These are phyloP conservation scores for Botrytis deweyae DNA, from an alignment of 2,329 filamentous ascomycete species.

Conservation along the genomic window DNA sequence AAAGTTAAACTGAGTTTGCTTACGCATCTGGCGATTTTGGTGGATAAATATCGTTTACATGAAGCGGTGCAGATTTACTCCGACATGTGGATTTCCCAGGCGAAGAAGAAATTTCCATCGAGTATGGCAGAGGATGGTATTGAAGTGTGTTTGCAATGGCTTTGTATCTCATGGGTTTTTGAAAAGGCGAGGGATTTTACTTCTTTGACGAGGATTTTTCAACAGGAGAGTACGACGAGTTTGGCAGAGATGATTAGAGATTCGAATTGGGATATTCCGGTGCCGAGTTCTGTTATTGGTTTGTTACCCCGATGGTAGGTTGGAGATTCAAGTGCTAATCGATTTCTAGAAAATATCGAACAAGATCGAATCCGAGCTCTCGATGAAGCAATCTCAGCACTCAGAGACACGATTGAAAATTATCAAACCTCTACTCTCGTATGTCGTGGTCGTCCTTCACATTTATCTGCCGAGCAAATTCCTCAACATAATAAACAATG, in stretches of 20 bases:
- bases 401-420: slow-evolving; percentile 5
- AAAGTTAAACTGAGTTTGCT: slow-evolving; percentile 33
- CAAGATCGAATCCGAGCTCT: slow-evolving; percentile 4
- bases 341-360: neutral
- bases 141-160: slow-evolving; percentile 13
- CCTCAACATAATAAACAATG: slow-evolving; percentile 13
- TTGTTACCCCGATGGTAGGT: no score
- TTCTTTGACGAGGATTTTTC: slow-evolving; percentile 11
- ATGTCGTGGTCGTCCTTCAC: neutral
- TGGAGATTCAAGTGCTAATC: neutral
- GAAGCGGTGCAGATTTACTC: slow-evolving; percentile 23
- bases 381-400: neutral
- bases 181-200: neutral
- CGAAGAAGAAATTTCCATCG: neutral
- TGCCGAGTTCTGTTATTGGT: slow-evolving; percentile 7
- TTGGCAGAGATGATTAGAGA: neutral
- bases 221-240: slow-evolving; percentile 11
- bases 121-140: neutral
- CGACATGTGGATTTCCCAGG: slow-evolving; percentile 19
- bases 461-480: neutral
- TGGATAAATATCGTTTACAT: slow-evolving; percentile 35
- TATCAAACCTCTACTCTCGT: slow-evolving; percentile 5
- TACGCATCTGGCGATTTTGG: slow-evolving; percentile 35
- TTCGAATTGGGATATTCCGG: slow-evolving; percentile 10
- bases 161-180: slow-evolving; percentile 21